phyloP scores from a whole-genome alignment of 495 filamentous ascomycete genomes.

The Podospora australis region DNA sequence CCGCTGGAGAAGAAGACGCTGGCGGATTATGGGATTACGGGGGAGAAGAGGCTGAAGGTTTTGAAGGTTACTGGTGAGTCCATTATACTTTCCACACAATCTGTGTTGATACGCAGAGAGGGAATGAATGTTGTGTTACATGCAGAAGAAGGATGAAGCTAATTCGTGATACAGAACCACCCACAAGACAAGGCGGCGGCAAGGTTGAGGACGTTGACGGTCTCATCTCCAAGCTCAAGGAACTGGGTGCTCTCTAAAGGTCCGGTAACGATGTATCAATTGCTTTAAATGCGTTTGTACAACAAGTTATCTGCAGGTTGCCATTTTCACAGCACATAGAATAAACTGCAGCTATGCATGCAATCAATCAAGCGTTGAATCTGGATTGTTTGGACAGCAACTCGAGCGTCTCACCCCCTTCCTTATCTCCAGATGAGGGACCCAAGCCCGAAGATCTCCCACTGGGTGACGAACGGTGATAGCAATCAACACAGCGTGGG shows the following conservation, averaged over 20 bases:
- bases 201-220: slow-evolving; percentile 97
- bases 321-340: not conserved
- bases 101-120: not conserved
- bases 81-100: not conserved
- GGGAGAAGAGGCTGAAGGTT: slow-evolving; percentile 72
- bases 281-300: not conserved
- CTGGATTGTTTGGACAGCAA: no score
- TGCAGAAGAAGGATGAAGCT: no score
- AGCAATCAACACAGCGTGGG: not conserved
- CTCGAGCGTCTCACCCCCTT: no score
- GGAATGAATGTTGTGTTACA: not conserved
- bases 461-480: no score
- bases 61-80: slow-evolving; percentile 74
- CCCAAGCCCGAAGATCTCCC: no score
- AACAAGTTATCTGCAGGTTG: not conserved
- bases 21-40: slow-evolving; percentile 70
- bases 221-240: slow-evolving; percentile 85
- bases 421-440: no score
- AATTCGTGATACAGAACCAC: slow-evolving; percentile 56
- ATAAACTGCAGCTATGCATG: slow-evolving; percentile 3
- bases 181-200: slow-evolving; percentile 81
- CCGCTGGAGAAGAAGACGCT: slow-evolving; percentile 84
- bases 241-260: slow-evolving; percentile 79
- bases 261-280: not conserved
- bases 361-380: no score